Percentiles rank a stretch among this genome's conserved stretches.
phyloP scores from a whole-genome alignment of 2,329 filamentous ascomycete species.

The Aspergillus hortae region DNA sequence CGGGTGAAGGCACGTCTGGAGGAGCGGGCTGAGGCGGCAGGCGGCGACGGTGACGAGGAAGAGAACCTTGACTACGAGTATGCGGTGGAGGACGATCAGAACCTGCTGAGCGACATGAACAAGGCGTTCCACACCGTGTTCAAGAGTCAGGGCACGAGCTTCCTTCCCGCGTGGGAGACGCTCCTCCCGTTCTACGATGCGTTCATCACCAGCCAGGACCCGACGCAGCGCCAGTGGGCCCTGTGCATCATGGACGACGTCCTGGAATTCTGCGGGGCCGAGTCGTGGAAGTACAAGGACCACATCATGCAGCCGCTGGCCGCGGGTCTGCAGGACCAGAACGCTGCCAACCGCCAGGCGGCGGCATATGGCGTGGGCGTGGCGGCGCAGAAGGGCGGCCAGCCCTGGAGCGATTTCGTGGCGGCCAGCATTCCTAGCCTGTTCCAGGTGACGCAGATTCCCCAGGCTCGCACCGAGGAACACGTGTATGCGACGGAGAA shows the following conservation, averaged over 20 bases:
- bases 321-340: constrained; percentile 77
- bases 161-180: constrained; percentile 83
- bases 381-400: constrained; percentile 86
- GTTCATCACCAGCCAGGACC: constrained; percentile 76
- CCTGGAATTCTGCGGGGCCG: constrained; percentile 88
- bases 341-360: constrained; percentile 90
- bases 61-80: constrained; percentile 81
- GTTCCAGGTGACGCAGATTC: constrained; percentile 78
- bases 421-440: constrained; percentile 74
- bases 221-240: constrained; percentile 97
- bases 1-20: constrained; percentile 81
- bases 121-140: constrained; percentile 99
- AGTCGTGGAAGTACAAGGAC: constrained; percentile 80
- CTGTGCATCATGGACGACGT: constrained; percentile 98
- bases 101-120: constrained; percentile 97
- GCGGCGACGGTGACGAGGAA: constrained; percentile 86
- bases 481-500: constrained; percentile 98
- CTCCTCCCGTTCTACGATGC: constrained; percentile 79
- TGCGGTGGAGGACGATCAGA: constrained; percentile 96
- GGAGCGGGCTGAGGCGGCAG: constrained; percentile 68
- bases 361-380: constrained; percentile 95
- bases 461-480: constrained; percentile 81
- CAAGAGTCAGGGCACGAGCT: constrained; percentile 85
- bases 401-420: constrained; percentile 82
- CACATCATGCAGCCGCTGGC: constrained; percentile 85